A percentile compares a stretch with the other conserved stretches of the same genome.
These are phyloP conservation scores for Colletotrichum higginsianum DNA, from an alignment of 2,329 filamentous ascomycete genomes.

Conservation along the genomic window DNA sequence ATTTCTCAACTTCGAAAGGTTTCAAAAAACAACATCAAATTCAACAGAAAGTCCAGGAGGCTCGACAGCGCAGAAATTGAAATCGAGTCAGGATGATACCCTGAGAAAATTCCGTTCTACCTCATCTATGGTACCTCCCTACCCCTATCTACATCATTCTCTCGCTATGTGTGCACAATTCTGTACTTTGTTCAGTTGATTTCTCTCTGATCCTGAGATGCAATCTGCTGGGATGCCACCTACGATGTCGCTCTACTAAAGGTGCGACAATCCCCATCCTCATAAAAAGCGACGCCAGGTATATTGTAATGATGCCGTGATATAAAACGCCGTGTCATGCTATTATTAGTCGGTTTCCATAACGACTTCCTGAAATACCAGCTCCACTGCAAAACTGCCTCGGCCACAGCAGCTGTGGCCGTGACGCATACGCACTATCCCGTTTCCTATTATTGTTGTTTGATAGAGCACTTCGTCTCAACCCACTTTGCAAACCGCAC, in stretches of 20 bases:
- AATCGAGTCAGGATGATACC: conserved; percentile 41
- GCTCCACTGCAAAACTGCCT: conserved; percentile 1
- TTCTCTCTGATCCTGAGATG: conserved; percentile 20
- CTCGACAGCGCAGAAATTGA: conserved; percentile 42
- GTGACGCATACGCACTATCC: conserved; percentile 14
- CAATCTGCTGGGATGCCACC: conserved; percentile 28
- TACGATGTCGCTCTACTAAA: conserved; percentile 13
- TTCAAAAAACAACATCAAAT: too few relatives aligned
- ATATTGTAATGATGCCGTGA: conserved; percentile 38
- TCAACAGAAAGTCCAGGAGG: not conserved
- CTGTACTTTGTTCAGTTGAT: conserved; percentile 15
- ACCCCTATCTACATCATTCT: not conserved
- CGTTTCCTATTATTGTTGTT: conserved; percentile 38
- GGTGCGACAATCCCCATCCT: conserved; percentile 9
- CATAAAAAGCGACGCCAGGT: conserved; percentile 36
- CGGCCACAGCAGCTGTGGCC: conserved; percentile 18
- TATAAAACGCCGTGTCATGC: conserved; percentile 41
- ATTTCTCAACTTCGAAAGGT: conserved; percentile 40
- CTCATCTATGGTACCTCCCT: conserved; percentile 1
- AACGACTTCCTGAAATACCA: conserved; percentile 19
- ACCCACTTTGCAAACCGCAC: conserved; percentile 71
- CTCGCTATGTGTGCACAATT: not conserved
- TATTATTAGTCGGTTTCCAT: conserved; percentile 39
- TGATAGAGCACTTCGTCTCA: conserved; percentile 59
- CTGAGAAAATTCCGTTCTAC: conserved; percentile 16